phyloP scores from a whole-genome alignment of 2,329 filamentous ascomycete species.

The Aureobasidium lini region DNA sequence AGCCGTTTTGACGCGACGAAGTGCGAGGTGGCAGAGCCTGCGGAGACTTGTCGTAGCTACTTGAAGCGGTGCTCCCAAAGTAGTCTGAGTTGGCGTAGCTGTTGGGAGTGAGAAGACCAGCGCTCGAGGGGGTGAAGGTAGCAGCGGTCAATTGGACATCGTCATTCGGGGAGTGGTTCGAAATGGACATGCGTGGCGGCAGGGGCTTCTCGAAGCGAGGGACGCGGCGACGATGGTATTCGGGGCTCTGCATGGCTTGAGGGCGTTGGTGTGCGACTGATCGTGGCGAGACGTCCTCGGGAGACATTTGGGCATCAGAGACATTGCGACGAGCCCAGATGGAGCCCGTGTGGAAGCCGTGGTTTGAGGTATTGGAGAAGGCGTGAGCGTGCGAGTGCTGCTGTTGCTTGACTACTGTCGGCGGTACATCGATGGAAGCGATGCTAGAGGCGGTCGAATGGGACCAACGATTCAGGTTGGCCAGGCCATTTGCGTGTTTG shows the following conservation, averaged over 20 bases:
- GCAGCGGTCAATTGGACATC: neutral
- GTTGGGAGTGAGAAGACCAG: slow-evolving; percentile 25
- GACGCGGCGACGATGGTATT: slow-evolving; percentile 6
- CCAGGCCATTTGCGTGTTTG: slow-evolving; percentile 33
- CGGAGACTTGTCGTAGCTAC: slow-evolving; percentile 19
- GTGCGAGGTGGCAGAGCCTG: slow-evolving; percentile 20
- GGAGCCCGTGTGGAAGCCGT: slow-evolving; percentile 6
- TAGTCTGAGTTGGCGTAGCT: slow-evolving; percentile 24
- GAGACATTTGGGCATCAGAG: neutral
- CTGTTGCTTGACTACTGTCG: neutral
- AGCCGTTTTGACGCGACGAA: slow-evolving; percentile 17
- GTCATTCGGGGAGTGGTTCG: neutral
- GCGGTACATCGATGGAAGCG: slow-evolving; percentile 23
- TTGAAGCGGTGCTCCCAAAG: slow-evolving; percentile 22
- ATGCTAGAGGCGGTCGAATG: slow-evolving; percentile 48
- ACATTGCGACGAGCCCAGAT: slow-evolving; percentile 11
- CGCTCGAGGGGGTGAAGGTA: slow-evolving; percentile 19
- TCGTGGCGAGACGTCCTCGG: slow-evolving; percentile 12
- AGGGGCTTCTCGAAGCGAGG: slow-evolving; percentile 7
- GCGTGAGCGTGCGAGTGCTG: neutral
- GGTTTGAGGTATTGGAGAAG: neutral
- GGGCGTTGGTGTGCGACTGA: neutral
- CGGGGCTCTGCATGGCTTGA: neutral
- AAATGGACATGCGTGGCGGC: slow-evolving; percentile 2
- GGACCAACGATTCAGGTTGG: slow-evolving; percentile 51